Conservation (phyloP, 495 filamentous ascomycete genomes). For the Aspergillus biplanus region DNA sequence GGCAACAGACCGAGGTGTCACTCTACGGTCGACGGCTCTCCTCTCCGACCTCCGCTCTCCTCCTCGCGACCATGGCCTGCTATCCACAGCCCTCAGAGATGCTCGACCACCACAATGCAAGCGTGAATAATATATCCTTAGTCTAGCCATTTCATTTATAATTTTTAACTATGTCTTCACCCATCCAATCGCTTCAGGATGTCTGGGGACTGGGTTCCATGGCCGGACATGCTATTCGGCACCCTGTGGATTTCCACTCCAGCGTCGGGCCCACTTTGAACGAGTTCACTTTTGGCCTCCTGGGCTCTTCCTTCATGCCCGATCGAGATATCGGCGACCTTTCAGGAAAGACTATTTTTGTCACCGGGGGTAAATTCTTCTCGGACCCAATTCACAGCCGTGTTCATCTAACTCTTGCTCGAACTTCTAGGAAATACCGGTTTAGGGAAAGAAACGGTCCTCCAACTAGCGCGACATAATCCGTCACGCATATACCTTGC, state of each 20-base stretch:
- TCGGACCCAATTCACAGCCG: not conserved
- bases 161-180: not conserved
- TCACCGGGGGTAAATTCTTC: conserved; percentile 59
- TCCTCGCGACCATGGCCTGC: too few relatives aligned
- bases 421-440: conserved; percentile 61
- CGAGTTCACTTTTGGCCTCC: conserved; percentile 42
- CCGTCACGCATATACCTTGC: conserved; percentile 67
- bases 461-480: conserved; percentile 62
- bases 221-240: conserved; percentile 30
- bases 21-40: too few relatives aligned
- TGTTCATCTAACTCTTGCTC: conserved; percentile 4
- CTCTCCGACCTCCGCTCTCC: too few relatives aligned
- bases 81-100: too few relatives aligned
- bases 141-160: not conserved
- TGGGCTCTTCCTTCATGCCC: conserved; percentile 52
- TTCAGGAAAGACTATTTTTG: conserved; percentile 59
- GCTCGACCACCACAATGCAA: too few relatives aligned
- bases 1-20: too few relatives aligned
- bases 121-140: not conserved
- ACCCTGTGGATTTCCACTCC: conserved; percentile 39
- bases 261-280: conserved; percentile 46
- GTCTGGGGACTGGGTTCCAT: conserved; percentile 20
- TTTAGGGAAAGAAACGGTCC: conserved; percentile 65
- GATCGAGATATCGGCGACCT: conserved; percentile 61
- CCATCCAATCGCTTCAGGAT: conserved; percentile 13